Conservation (phyloP, 257 asterid genomes). For the Solanum bukasovii region DNA sequence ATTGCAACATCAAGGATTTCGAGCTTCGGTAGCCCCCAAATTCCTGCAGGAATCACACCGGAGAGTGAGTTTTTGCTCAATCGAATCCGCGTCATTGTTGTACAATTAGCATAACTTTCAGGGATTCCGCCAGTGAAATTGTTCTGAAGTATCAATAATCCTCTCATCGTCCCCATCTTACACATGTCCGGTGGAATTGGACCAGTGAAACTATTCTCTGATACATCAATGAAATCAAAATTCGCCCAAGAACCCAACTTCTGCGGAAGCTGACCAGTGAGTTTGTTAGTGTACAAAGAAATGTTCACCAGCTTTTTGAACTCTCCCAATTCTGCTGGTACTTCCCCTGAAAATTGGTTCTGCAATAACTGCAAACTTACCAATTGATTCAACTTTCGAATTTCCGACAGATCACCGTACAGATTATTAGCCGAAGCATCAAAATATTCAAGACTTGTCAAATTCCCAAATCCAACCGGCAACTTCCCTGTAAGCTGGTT, state of each 20-base stretch:
- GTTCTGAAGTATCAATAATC: conserved; percentile 51
- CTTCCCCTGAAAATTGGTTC: conserved; percentile 56
- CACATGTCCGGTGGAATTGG: conserved; percentile 92
- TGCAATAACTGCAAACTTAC: conserved; percentile 53
- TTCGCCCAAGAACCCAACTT: conserved; percentile 73
- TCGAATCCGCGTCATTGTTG: conserved; percentile 43
- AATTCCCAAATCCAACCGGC: conserved; percentile 58
- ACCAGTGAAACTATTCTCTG: conserved; percentile 62
- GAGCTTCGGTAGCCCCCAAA: too few species aligned
- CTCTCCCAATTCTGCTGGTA: conserved; percentile 71
- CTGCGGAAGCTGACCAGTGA: conserved; percentile 55
- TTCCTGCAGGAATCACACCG: too few species aligned
- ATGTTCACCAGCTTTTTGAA: conserved; percentile 48
- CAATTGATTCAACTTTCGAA: conserved; percentile 37
- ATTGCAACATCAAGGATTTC: too few species aligned
- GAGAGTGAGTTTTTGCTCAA: conserved; percentile 6
- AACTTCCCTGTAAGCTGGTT: conserved; percentile 52
- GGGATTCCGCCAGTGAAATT: conserved; percentile 72
- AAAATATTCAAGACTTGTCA: conserved; percentile 48
- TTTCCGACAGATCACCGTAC: conserved; percentile 49
- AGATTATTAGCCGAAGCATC: conserved; percentile 69
- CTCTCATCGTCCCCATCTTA: conserved; percentile 46
- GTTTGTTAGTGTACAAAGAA: conserved; percentile 53
- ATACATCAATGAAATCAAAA: conserved; percentile 55
- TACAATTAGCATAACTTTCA: conserved; percentile 45